These are phyloP conservation scores for Sporothrix sp. DNA, from an alignment of 2,329 filamentous ascomycete species.

Conservation along the genomic window DNA sequence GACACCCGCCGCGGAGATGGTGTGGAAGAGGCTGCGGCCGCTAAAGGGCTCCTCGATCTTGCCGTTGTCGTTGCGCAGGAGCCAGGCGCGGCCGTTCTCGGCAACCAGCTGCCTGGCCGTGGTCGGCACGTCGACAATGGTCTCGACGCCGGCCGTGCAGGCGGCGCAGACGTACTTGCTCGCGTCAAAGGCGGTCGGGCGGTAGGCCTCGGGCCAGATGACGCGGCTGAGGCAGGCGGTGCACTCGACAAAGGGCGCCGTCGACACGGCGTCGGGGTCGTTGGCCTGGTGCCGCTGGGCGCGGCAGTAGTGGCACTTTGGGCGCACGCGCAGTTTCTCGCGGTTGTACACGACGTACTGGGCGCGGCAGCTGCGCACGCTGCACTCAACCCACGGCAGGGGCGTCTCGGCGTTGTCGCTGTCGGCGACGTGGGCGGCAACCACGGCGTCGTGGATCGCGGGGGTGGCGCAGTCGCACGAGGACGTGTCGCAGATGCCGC, in stretches of 20 bases:
- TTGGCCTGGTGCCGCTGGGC: conserved; percentile 12
- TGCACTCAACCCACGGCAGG: conserved; percentile 40
- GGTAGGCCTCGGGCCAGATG: conserved; percentile 38
- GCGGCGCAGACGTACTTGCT: conserved; percentile 32
- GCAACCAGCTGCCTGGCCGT: conserved; percentile 27
- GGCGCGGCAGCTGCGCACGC: conserved; percentile 31
- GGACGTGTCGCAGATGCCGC: conserved; percentile 31
- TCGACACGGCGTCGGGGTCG: conserved; percentile 9
- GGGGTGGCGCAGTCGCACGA: conserved; percentile 16
- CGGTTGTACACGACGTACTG: conserved; percentile 42
- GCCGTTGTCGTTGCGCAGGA: conserved; percentile 32
- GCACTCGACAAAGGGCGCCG: conserved; percentile 36
- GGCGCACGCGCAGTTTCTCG: conserved; percentile 30
- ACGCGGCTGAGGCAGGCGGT: conserved; percentile 34
- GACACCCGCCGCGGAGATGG: conserved; percentile 29
- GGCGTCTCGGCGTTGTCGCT: conserved; percentile 25
- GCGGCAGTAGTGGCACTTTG: conserved; percentile 42
- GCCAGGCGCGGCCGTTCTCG: conserved; percentile 35
- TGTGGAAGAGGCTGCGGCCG: conserved; percentile 22
- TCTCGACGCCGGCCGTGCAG: conserved; percentile 28
- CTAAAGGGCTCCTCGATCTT: conserved; percentile 29
- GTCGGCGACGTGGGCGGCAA: conserved; percentile 24
- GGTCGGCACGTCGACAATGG: conserved; percentile 29
- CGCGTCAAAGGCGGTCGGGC: conserved; percentile 25
- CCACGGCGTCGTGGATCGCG: conserved; percentile 20